Evolutionary conservation across 345 rosid species (phyloP).

Genomic region (Melaleuca alternifolia): DNA sequence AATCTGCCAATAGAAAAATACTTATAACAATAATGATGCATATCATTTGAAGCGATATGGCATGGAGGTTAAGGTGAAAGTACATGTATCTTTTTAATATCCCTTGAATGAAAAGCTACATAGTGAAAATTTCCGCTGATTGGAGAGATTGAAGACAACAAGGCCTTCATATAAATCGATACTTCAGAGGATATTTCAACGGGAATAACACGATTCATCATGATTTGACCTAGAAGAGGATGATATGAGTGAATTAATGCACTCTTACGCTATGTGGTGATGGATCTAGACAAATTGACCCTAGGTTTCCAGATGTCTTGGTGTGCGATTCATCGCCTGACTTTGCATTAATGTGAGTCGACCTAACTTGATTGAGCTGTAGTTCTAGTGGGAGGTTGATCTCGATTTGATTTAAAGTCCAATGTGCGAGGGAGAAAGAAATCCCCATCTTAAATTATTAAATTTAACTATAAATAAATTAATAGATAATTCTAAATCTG

Average conservation of each 20-base stretch:
- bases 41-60: neutral
- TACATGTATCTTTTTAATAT: neutral
- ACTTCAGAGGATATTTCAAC: neutral
- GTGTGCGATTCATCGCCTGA: neutral
- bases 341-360: neutral
- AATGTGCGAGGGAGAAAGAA: neutral
- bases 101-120: neutral
- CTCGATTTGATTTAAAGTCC: neutral
- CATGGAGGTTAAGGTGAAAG: neutral
- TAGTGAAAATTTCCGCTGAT: neutral
- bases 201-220: neutral
- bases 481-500: neutral
- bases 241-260: neutral
- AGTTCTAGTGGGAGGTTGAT: neutral
- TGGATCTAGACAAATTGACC: neutral
- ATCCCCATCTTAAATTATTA: neutral
- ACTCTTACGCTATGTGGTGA: neutral
- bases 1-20: neutral
- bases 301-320: neutral
- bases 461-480: neutral
- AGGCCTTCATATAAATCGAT: neutral
- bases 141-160: neutral
- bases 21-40: neutral
- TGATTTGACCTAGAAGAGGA: neutral
- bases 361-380: neutral